Base-by-base conservation (phyloP, 495 filamentous ascomycete genomes). In the Xylaria flabelliformis region DNA sequence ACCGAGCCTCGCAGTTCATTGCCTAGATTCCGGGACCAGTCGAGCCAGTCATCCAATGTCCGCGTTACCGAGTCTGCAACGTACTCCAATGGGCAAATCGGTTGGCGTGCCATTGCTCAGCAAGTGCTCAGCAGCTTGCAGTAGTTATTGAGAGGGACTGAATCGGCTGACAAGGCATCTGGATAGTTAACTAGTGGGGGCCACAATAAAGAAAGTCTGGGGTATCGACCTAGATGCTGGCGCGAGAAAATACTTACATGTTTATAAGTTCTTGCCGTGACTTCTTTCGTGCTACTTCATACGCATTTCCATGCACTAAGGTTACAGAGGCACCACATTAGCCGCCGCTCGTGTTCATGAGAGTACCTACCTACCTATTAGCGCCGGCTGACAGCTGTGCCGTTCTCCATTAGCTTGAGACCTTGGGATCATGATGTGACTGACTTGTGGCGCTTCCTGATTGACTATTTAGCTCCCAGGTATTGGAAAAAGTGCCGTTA, bases 281-380 rank as follows among this genome's bases (percentile, higher is more conserved):
- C 65, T 36, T 34, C 50, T 21, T 56, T 32, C 39, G 34, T 67
- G 50, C 48, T 36, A 67, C 65, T 6, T 17, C 17, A 19, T 48
- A 50, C 24, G 24, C 26, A 39, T 15, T 12, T 61, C 24, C 1
- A 46, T 62, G 55, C 24, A 36, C 42, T 26, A 61, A 61, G 39
- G 67, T 69, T 48, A 13, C 50, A 69, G 26, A 50, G 42, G 32
- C 67, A 69, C 67, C 29, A 26, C 67, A 62, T 69, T 61, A 69
- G 55, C 67, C 34, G 51, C 53, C 42, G 55, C 17, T 24, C 67
- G 39, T 61, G 67, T 61, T 36, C 21, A 62, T 36, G 36, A 56
- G 65, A 67, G 15, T 12, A 15, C 64, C 12, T 42, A 13, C 39
- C 36, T 39, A 8, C 2, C 10, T 42, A 29, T 44, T 13, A 61